Evolutionary conservation across 2,329 filamentous ascomycete species (phyloP).

Genomic region (Rhynchosporium secalis): DNA sequence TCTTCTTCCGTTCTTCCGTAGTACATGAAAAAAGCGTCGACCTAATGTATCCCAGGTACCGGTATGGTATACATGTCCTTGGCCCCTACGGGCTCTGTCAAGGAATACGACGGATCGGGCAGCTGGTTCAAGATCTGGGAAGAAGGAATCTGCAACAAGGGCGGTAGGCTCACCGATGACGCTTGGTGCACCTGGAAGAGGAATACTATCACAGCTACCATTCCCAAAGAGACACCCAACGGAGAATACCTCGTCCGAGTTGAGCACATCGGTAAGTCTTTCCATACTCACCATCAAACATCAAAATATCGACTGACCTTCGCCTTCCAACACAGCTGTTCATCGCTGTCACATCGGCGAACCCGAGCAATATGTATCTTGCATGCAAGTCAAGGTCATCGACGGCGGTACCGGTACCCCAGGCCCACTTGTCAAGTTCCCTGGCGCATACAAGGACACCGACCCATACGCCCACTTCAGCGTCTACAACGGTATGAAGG

Average conservation of each 20-base stretch:
- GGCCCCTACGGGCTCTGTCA: conserved; percentile 23
- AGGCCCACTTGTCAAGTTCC: conserved; percentile 41
- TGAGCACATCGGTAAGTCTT: conserved; percentile 40
- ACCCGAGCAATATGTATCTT: conserved; percentile 37
- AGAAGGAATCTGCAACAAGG: conserved; percentile 20
- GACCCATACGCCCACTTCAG: conserved; percentile 36
- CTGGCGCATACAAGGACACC: conserved; percentile 41
- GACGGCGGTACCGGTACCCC: conserved; percentile 44
- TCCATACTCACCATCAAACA: too few relatives aligned
- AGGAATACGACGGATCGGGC: conserved; percentile 28
- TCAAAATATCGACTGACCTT: neutral
- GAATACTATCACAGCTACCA: conserved; percentile 26
- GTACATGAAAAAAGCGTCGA: neutral
- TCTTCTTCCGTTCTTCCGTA: neutral
- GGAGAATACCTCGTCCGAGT: conserved; percentile 44
- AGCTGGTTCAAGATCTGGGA: conserved; percentile 34
- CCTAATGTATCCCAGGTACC: conserved; percentile 18
- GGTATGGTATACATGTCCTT: conserved; percentile 29
- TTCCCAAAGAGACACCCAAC: conserved; percentile 38
- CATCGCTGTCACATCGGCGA: neutral
- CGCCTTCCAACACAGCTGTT: conserved; percentile 16
- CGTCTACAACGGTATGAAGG: conserved; percentile 1
- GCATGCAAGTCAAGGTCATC: conserved; percentile 46
- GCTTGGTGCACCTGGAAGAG: conserved; percentile 9
- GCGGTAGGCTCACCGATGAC: conserved; percentile 18